Evolutionary conservation across 1,284 basidiomycete species (phyloP).

Genomic region (Cryptococcus depauperatus): DNA sequence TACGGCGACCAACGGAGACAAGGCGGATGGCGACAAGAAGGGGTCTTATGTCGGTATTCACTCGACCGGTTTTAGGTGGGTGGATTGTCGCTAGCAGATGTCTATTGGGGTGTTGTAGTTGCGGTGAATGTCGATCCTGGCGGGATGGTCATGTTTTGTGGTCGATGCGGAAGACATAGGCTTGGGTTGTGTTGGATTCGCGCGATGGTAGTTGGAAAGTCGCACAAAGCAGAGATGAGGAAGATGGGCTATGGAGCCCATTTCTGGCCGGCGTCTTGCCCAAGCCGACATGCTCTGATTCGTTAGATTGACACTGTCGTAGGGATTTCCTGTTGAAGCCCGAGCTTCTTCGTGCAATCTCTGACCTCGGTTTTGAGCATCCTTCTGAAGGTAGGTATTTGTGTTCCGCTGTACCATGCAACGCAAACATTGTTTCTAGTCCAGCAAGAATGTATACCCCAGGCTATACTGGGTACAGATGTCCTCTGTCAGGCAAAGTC

Average conservation of each 20-base stretch:
- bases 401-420: background rate
- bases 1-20: slow-evolving; percentile 52
- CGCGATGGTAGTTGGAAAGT: background rate
- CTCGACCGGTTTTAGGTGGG: slow-evolving; percentile 90
- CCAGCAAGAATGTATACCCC: slow-evolving; percentile 99
- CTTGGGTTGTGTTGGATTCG: slow-evolving; percentile 27
- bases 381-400: slow-evolving; percentile 82
- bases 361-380: slow-evolving; percentile 98
- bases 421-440: slow-evolving; percentile 51
- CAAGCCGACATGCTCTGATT: background rate
- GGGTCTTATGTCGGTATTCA: slow-evolving; percentile 97
- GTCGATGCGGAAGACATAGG: no score
- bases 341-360: slow-evolving; percentile 93
- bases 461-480: slow-evolving; percentile 99
- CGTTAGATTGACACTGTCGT: slow-evolving; percentile 4
- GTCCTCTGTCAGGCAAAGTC: slow-evolving; percentile 99
- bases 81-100: no score
- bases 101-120: no score
- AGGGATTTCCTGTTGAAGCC: slow-evolving; percentile 97
- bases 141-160: no score
- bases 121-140: no score
- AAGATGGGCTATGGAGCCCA: no score
- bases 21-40: slow-evolving; percentile 73
- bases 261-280: no score
- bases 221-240: no score